Base-by-base conservation (phyloP, 805 yeast species). In the Groenewaldozyma tartarivorans region DNA sequence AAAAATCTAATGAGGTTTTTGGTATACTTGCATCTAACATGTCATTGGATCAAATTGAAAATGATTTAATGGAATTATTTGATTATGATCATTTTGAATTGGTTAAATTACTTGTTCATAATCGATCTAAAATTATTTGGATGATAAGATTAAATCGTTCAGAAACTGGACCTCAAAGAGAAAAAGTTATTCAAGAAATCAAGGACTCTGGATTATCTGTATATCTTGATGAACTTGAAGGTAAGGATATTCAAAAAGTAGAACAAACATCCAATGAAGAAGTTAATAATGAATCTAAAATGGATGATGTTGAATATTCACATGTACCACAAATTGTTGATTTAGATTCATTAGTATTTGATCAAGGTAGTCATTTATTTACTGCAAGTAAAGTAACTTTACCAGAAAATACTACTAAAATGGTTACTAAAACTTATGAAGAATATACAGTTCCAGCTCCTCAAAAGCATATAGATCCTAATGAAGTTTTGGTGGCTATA, bases 361-460 rank as follows among this genome's bases (percentile, higher is more conserved):
- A 81, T 27, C 81, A 83, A 55, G 90, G 92, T 0, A 66, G 81
- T 0, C 82, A 75, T 49, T 63, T 81, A 7, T 69, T 80, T 74
- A 72, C 87, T 1, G 68, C 73, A 0, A 63, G 80, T 1, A 80
- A 77, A 45, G 75, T 92, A 18, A 70, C 71, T 40, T 71, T 92
- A 3, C 97, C 98, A 0, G 72, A 72, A 43, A 95, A 94, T 2
- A 82, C 97, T 0, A 82, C 75, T 56, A 86, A 83, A 53, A 74
- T 82, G 44, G 74, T 75, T 9, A 78, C 78, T 48, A 77, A 74
- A 44, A 63, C 73, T 4, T 90, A 90, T 61, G 97, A 90, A 54
- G 94, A 86, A 51, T 83, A 88, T 29, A 87, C 79, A 47, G 75
- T 92, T n/a, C 98, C 98, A 0, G 79, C 96, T 0, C 95, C 96